Percentiles rank a stretch among this genome's conserved stretches.
These are phyloP conservation scores for Chrysoporthe austroafricana DNA, from an alignment of 2,329 filamentous ascomycete genomes.

Conservation along the genomic window DNA sequence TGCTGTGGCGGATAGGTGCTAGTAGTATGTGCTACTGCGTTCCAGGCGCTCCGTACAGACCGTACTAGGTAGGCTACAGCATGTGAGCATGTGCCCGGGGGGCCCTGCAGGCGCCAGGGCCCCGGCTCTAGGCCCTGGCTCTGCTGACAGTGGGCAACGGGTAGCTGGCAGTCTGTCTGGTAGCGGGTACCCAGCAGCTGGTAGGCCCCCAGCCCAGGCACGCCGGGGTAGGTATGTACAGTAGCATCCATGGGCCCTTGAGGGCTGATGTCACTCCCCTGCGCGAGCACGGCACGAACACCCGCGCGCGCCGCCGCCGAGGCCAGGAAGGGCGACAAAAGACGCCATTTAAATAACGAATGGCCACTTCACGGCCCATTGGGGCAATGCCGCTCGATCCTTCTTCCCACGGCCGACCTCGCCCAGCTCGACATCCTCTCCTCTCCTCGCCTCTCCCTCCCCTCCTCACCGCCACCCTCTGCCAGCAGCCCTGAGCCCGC, in stretches of 20 bases:
- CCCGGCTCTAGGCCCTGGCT: too few relatives aligned
- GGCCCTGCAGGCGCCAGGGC: too few relatives aligned
- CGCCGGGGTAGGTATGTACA: background rate
- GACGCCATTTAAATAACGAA: background rate
- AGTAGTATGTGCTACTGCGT: too few relatives aligned
- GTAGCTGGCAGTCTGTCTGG: too few relatives aligned
- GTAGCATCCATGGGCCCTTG: background rate
- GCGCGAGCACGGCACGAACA: constrained; percentile 5
- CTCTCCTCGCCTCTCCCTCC: too few relatives aligned
- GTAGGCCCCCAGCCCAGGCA: too few relatives aligned
- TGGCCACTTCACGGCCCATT: background rate
- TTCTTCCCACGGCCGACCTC: background rate
- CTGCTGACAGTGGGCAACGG: too few relatives aligned
- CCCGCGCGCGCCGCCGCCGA: background rate
- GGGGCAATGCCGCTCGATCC: background rate
- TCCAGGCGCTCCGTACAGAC: too few relatives aligned
- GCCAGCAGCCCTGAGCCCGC: background rate
- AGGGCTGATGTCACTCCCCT: constrained; percentile 11
- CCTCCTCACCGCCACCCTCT: too few relatives aligned
- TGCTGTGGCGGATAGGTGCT: background rate
- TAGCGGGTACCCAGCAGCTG: too few relatives aligned
- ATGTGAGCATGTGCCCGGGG: too few relatives aligned
- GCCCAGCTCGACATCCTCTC: background rate
- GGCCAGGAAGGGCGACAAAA: background rate
- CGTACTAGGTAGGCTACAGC: too few relatives aligned